phyloP scores from a whole-genome alignment of 768 basidiomycete species.

The Cytidiella melzeri region DNA sequence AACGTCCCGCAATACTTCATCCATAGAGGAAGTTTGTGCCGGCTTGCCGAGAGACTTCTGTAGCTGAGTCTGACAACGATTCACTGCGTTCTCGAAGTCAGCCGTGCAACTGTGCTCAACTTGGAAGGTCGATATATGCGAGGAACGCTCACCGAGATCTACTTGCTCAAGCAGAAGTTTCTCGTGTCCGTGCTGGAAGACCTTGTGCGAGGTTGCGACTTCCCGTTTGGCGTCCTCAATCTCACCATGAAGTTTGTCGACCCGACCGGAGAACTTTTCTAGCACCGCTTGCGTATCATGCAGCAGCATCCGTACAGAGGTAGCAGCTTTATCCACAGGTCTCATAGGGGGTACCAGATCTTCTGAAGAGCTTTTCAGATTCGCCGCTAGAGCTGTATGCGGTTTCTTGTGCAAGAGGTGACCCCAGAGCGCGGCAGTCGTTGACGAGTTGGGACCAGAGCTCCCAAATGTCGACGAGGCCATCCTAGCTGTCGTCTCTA shows the following conservation, averaged over 20 bases:
- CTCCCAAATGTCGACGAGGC: neutral
- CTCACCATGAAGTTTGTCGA: slow-evolving; percentile 43
- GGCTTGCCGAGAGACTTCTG: slow-evolving; percentile 54
- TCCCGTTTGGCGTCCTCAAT: slow-evolving; percentile 50
- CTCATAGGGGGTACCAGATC: slow-evolving; percentile 28
- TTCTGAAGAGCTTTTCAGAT: slow-evolving; percentile 13
- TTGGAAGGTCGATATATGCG: slow-evolving; percentile 15
- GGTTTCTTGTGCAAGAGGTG: slow-evolving; percentile 46
- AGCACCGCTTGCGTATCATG: slow-evolving; percentile 70
- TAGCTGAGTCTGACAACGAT: slow-evolving; percentile 55
- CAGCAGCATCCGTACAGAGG: slow-evolving; percentile 65
- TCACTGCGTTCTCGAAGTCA: slow-evolving; percentile 39
- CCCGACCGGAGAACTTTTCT: slow-evolving; percentile 56
- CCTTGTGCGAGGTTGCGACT: slow-evolving; percentile 43
- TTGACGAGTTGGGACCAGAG: neutral
- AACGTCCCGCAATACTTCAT: slow-evolving; percentile 15
- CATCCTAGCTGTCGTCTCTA: neutral
- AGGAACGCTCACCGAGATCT: slow-evolving; percentile 42
- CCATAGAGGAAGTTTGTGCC: slow-evolving; percentile 34
- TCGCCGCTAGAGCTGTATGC: slow-evolving; percentile 12
- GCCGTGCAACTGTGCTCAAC: neutral
- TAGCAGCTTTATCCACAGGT: slow-evolving; percentile 56
- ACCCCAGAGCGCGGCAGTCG: slow-evolving; percentile 39
- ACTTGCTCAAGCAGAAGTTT: slow-evolving; percentile 47
- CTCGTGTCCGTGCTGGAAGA: slow-evolving; percentile 59